Base-by-base conservation (phyloP, 202 grass and related monocot species). In the Alloteropsis angusta region DNA sequence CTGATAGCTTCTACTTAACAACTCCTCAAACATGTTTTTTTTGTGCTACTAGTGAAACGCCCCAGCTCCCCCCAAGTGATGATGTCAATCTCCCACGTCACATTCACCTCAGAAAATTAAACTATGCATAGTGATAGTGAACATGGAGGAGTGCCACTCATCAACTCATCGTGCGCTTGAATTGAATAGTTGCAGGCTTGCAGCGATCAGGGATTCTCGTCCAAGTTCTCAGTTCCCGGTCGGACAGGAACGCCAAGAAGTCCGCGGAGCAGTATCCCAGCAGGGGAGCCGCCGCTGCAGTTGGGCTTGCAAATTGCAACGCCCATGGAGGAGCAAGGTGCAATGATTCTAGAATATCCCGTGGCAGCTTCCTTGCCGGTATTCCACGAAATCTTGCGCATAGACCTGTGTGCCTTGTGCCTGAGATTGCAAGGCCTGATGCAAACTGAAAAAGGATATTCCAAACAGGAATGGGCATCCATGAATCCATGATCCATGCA, bases 341-440 rank as follows among this genome's bases (percentile, higher is more conserved):
- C 59, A 59, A 64, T 72, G 58, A 54, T 49, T 73, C 59, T 50
- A 26, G 50, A 72, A 67, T 67, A 78, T 85, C 11, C 83, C 18
- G 35, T 47, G 37, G 66, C 25, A 79, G 83, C 83, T 83, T 78
- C 75, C 80, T 79, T 74, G 23, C 68, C 50, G 36, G 3, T 41
- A 15, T 60, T 72, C 34, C 22, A 73, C 25, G 48, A 65, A 57
- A 55, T 74, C 68, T 57, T 42, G 47, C 32, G 12, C 13, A 45
- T 74, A 4, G 68, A 37, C 48, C 17, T 8, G 45, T 17, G 64
- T 71, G 73, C 52, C 52, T 25, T 54, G 54, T 74, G 80, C 55
- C 56, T 25, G 18, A 54, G 6, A 42, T 73, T 50, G 9, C 5
- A 56, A 32, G 36, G 26, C 36, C n/a, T 39, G 62, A 4, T 26